These are phyloP conservation scores for Serendipita vermifera DNA, from an alignment of 768 basidiomycete species.

Conservation along the genomic window DNA sequence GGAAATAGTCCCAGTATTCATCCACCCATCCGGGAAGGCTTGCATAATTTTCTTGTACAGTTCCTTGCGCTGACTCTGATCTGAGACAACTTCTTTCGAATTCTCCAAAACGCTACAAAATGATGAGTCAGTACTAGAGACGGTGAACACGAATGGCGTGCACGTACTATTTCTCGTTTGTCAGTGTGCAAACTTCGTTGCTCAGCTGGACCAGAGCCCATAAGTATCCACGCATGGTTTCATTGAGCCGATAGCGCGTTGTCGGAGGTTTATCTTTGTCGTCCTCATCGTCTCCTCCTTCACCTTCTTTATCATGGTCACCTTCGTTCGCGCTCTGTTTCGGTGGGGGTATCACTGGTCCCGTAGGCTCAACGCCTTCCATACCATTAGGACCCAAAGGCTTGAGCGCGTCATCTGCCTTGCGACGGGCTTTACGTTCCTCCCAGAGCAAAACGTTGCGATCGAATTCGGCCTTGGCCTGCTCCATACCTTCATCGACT, in stretches of 20 bases:
- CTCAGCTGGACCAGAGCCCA: constrained; percentile 73
- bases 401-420: constrained; percentile 24
- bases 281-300: constrained; percentile 12
- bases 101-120: constrained; percentile 41
- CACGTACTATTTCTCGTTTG: constrained; percentile 24
- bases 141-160: not conserved
- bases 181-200: constrained; percentile 62
- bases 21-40: constrained; percentile 72
- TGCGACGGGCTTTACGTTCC: constrained; percentile 30
- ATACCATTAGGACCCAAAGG: not conserved
- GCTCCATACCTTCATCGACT: constrained; percentile 51
- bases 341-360: not conserved
- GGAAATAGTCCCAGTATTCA: constrained; percentile 74
- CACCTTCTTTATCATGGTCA: constrained; percentile 10
- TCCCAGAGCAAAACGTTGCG: constrained; percentile 57
- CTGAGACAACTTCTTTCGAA: constrained; percentile 57
- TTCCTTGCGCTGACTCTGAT: constrained; percentile 65
- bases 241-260: constrained; percentile 69
- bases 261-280: constrained; percentile 46
- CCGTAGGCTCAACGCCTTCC: not conserved
- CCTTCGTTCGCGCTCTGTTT: not conserved
- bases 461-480: constrained; percentile 68
- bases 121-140: not conserved
- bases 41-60: constrained; percentile 60
- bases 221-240: constrained; percentile 62